A percentile compares a stretch with the other conserved stretches of the same genome.
These are phyloP conservation scores for Petasospora fabianii DNA, from an alignment of 1,139 yeast species.

Conservation along the genomic window DNA sequence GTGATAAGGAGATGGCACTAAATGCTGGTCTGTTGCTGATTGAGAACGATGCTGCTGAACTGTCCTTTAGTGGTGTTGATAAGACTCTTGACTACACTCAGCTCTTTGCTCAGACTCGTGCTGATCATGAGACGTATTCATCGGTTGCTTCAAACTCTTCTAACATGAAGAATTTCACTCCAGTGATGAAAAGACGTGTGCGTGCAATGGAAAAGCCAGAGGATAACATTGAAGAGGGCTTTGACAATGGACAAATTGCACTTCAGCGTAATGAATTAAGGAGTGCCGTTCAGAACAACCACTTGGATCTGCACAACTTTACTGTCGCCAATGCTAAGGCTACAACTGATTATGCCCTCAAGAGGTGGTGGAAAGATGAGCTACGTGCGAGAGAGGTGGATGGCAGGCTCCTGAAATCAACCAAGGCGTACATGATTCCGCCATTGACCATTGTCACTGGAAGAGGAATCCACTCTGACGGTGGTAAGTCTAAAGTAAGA, in stretches of 20 bases:
- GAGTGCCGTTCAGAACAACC: slow-evolving; percentile 5
- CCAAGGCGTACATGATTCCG: slow-evolving; percentile 31
- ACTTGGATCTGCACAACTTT: slow-evolving; percentile 47
- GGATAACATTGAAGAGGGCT: slow-evolving; percentile 1
- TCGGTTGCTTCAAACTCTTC: not conserved
- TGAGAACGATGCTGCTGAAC: slow-evolving; percentile 27
- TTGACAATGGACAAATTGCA: slow-evolving; percentile 6
- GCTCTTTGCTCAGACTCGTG: not conserved
- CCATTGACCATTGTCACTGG: slow-evolving; percentile 49
- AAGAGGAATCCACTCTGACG: slow-evolving; percentile 53
- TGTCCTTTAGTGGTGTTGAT: slow-evolving; percentile 15
- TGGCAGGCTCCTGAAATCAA: slow-evolving; percentile 32
- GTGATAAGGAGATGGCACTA: slow-evolving; percentile 35
- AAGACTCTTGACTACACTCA: slow-evolving; percentile 12
- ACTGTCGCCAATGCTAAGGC: slow-evolving; percentile 40
- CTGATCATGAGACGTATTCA: not conserved
- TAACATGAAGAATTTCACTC: not conserved
- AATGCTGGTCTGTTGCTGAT: slow-evolving; percentile 29
- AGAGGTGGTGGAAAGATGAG: slow-evolving; percentile 54
- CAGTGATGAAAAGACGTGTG: slow-evolving; percentile 1
- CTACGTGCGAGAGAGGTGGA: slow-evolving; percentile 33
- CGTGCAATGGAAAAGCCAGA: not conserved
- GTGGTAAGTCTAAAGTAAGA: slow-evolving; percentile 43
- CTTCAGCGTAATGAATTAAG: slow-evolving; percentile 11
- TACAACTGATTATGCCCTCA: slow-evolving; percentile 32